Evolutionary conservation across 108 stramenopile genomes (phyloP), one percentile per base, ranked within the genome.

Genomic region (Licmophora abbreviata): DNA sequence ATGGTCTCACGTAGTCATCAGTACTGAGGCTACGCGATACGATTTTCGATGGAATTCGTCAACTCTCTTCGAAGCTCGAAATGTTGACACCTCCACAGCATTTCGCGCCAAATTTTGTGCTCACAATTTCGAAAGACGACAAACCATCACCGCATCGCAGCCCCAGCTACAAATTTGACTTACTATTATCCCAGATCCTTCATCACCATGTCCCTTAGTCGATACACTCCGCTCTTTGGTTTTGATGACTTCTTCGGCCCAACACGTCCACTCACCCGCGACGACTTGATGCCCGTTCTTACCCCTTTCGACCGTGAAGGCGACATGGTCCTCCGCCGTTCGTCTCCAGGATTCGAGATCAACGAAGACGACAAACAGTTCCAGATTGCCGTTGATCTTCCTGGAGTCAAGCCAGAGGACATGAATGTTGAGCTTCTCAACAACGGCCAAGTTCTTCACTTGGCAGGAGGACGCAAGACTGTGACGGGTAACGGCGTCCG

Each of bases 331-430:
- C 5, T 40, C 20, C 38, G 18, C 38, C 38, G 15, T 1, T 18
- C 66, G 18, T 60, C 62, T 41, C 81, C 73, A 29, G 64, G 72
- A 31, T 82, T 73, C 31, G 74, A 82, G 51, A 50, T 82, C 44
- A 59, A 56, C 29, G 81, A 82, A 59, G 64, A 76, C 35, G 74
- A 75, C 0, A 73, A 73, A 45, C 61, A 59, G 31, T 82, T 74
- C 51, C 64, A 69, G 23, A 54, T 82, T 4, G 44, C 69, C 20
- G 58, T 82, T 14, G 81, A 82, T 46, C 73, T 82, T n/a, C 81
- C 80, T 0, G 80, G 81, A 18, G 71, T 82, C 30, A 69, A 63
- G 48, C 21, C 64, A 2, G 55, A 71, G 12, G 68, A 82, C 32
- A 69, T 82, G 49, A 77, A 71, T 35, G 40, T 81, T 22, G 60